phyloP scores from a whole-genome alignment of 768 basidiomycete genomes.

The Pisolithus tinctorius region DNA sequence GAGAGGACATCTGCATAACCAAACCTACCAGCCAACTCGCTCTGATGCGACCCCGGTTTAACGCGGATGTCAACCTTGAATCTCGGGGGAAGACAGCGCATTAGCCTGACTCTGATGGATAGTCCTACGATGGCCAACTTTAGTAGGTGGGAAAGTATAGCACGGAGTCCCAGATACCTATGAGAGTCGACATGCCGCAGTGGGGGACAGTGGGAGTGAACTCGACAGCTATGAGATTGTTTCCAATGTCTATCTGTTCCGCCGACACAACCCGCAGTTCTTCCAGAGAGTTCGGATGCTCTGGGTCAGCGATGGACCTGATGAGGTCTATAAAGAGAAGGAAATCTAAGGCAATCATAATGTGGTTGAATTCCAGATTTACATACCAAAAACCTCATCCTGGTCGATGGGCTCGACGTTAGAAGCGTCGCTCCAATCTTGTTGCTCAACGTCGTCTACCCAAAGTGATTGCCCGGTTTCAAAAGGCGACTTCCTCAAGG shows the following conservation, averaged over 20 bases:
- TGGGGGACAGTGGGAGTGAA: slow-evolving; percentile 98
- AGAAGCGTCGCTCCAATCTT: slow-evolving; percentile 30
- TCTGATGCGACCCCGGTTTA: slow-evolving; percentile 94
- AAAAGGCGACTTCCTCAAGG: slow-evolving; percentile 35
- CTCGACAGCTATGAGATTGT: slow-evolving; percentile 76
- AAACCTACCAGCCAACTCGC: slow-evolving; percentile 74
- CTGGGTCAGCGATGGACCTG: slow-evolving; percentile 88
- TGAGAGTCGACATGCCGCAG: slow-evolving; percentile 95
- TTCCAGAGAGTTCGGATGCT: slow-evolving; percentile 90
- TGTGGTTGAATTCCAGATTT: background rate
- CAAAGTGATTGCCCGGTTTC: slow-evolving; percentile 50
- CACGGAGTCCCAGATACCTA: slow-evolving; percentile 46
- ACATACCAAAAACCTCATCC: slow-evolving; percentile 85
- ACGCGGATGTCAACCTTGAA: slow-evolving; percentile 94
- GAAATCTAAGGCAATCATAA: background rate
- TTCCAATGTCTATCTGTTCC: slow-evolving; percentile 62
- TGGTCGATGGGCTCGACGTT: slow-evolving; percentile 73
- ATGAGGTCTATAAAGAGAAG: slow-evolving; percentile 61
- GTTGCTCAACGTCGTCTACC: slow-evolving; percentile 41
- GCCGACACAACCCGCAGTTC: slow-evolving; percentile 93
- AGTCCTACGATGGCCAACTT: slow-evolving; percentile 49
- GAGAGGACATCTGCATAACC: background rate
- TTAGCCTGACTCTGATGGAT: slow-evolving; percentile 88
- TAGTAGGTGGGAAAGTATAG: background rate
- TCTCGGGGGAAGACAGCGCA: slow-evolving; percentile 83